Percentiles rank a stretch among this genome's conserved stretches.
These are phyloP conservation scores for Otatea glauca DNA, from an alignment of 176 grass and related monocot genomes.

Conservation along the genomic window DNA sequence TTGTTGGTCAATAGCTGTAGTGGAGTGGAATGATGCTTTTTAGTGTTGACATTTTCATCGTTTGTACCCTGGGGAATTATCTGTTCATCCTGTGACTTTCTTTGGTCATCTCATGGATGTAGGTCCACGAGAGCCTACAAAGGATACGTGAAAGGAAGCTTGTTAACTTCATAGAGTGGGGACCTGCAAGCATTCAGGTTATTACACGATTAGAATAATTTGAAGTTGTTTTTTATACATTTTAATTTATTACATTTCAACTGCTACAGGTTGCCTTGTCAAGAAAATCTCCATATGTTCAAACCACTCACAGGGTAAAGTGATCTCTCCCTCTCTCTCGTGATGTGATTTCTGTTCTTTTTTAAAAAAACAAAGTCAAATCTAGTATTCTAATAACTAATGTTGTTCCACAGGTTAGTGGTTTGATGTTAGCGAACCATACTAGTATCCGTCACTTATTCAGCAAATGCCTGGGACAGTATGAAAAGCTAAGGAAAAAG, in stretches of 20 bases:
- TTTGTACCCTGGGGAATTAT: background rate
- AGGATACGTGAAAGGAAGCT: slow-evolving; percentile 98
- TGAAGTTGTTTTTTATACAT: background rate
- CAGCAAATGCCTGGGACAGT: slow-evolving; percentile 85
- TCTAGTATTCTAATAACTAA: slow-evolving; percentile 16
- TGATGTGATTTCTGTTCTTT: background rate
- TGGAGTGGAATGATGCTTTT: background rate
- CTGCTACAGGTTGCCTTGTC: slow-evolving; percentile 82
- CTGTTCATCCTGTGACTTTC: slow-evolving; percentile 5
- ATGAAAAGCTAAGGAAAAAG: slow-evolving; percentile 95
- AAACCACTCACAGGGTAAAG: slow-evolving; percentile 95
- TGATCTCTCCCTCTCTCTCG: slow-evolving; percentile 15
- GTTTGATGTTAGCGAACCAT: slow-evolving; percentile 96
- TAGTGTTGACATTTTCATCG: background rate
- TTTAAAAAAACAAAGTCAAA: background rate
- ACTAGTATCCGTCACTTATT: slow-evolving; percentile 96
- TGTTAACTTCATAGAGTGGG: slow-evolving; percentile 99
- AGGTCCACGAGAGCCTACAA: slow-evolving; percentile 98
- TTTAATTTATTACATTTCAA: slow-evolving; percentile 35
- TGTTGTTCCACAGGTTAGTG: slow-evolving; percentile 71
- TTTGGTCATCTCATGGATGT: slow-evolving; percentile 28
- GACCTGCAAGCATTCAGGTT: slow-evolving; percentile 98
- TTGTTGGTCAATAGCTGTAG: background rate
- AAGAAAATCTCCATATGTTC: slow-evolving; percentile 99
- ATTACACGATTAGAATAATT: background rate